Evolutionary conservation across 495 filamentous ascomycete species (phyloP).

Genomic region (Annulohypoxylon moriforme): DNA sequence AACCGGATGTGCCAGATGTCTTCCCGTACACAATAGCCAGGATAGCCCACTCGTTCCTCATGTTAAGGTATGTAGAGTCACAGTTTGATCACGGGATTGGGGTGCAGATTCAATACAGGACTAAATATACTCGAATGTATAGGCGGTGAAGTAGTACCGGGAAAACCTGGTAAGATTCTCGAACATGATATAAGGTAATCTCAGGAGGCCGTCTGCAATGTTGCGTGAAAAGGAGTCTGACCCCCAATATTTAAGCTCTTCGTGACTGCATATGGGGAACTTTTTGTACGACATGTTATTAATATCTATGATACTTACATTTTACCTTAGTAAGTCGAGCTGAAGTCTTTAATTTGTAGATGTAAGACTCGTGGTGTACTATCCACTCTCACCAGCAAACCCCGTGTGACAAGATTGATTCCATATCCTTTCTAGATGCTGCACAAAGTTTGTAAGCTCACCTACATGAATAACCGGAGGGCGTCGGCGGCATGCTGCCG

Average conservation of each 20-base stretch:
- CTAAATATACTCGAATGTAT: neutral
- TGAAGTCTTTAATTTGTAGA: neutral
- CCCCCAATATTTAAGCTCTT: neutral
- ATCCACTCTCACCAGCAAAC: neutral
- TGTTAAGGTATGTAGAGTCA: too few relatives aligned
- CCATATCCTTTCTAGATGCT: neutral
- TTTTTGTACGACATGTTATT: neutral
- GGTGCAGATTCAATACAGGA: neutral
- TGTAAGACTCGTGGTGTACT: neutral
- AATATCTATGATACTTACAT: neutral
- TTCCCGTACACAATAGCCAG: too few relatives aligned
- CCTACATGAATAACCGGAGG: neutral
- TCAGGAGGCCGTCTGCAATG: neutral
- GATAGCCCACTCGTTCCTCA: too few relatives aligned
- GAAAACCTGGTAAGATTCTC: neutral
- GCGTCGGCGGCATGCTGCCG: slow-evolving; percentile 6
- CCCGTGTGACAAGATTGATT: neutral
- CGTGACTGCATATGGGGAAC: neutral
- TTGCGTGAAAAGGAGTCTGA: neutral
- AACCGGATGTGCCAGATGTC: too few relatives aligned
- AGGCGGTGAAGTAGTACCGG: neutral
- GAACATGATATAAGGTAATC: neutral
- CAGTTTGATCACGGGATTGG: too few relatives aligned
- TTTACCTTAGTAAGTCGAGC: neutral
- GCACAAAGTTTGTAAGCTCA: neutral